Evolutionary conservation across 1,139 yeast species (phyloP), one percentile per base, ranked within the genome.

Genomic region (Spencermartinsiella ligniputridi): DNA sequence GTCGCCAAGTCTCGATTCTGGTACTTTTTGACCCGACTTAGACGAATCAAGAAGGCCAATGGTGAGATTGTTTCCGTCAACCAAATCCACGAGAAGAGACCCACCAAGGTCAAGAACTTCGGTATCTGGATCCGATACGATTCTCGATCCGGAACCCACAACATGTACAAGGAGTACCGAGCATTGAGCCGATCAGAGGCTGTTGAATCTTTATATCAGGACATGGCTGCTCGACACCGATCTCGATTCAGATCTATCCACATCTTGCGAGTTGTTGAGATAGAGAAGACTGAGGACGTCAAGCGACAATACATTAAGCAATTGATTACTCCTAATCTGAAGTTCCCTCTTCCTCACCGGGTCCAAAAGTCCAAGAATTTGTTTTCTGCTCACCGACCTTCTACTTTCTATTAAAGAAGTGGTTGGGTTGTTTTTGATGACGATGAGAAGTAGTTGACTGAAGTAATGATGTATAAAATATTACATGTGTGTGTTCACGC

Each of bases 131-230:
- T 92, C 74, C 90, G 98, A 83, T 92, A 94, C 88, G 98, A 94
- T 74, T 92, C 99, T 63, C 94, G 98, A 84, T 94, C 98, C 64
- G 99, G 99, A 80, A 89, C 96, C 71, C 98, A 94, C 95, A 92
- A 92, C 95, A 92, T 92, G 97, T 92, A 92, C 97, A 92, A 88
- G 83, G 99, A 92, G 82, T 88, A 89, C 94, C 90, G 98, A 79
- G 98, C 92, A 68, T 95, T 90, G 66, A 78, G 97, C 79, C 94
- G 99, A 81, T 95, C 89, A 60, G 96, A 89, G 74, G 98, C 98
- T 66, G 97, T 92, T 71, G 96, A 87, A 75, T 81, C 95, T 72
- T 85, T 92, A 84, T 92, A 92, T 94, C 92, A 87, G 76, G 98
- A 94, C 77, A 86, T 92, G 84, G 99, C 99, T 76, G 97, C 98